A percentile compares a stretch with the other conserved stretches of the same genome.
phyloP scores from a whole-genome alignment of 192 early-diverging fungal genomes.

The Gigaspora rosea region DNA sequence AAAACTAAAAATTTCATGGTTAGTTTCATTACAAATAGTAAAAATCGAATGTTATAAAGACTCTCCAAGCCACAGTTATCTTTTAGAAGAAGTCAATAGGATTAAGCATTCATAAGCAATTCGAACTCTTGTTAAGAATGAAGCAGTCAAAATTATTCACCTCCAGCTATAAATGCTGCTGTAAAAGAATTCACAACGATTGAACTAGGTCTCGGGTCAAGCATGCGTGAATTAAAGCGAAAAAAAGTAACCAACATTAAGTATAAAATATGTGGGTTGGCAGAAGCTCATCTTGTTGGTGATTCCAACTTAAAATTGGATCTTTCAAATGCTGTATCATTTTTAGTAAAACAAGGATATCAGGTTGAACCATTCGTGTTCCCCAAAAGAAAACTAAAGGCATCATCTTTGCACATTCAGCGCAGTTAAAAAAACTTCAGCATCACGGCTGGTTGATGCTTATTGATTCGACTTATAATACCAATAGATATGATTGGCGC shows the following conservation, averaged over 20 bases:
- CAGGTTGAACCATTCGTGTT: no score
- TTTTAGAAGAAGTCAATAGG: neutral
- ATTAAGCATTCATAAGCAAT: neutral
- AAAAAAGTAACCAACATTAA: slow-evolving; percentile 14
- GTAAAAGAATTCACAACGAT: neutral
- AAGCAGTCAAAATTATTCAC: slow-evolving; percentile 9
- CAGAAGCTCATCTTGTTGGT: neutral
- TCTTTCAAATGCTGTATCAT: no score
- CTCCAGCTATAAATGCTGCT: slow-evolving; percentile 1
- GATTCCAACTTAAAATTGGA: no score
- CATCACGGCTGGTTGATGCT: no score
- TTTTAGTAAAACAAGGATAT: no score
- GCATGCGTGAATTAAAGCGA: neutral
- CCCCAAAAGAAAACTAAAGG: no score
- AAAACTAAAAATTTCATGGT: slow-evolving; percentile 1
- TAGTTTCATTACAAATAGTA: neutral
- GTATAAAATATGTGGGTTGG: slow-evolving; percentile 9
- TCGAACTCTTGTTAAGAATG: neutral
- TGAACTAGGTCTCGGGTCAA: neutral
- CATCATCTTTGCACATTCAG: no score
- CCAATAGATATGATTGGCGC: no score
- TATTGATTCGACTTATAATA: no score
- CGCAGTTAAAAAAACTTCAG: no score
- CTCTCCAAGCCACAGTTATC: neutral
- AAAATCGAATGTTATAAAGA: slow-evolving; percentile 16